Evolutionary conservation across 2,329 filamentous ascomycete species (phyloP).

Genomic region (Xylariomycetidae sp.): DNA sequence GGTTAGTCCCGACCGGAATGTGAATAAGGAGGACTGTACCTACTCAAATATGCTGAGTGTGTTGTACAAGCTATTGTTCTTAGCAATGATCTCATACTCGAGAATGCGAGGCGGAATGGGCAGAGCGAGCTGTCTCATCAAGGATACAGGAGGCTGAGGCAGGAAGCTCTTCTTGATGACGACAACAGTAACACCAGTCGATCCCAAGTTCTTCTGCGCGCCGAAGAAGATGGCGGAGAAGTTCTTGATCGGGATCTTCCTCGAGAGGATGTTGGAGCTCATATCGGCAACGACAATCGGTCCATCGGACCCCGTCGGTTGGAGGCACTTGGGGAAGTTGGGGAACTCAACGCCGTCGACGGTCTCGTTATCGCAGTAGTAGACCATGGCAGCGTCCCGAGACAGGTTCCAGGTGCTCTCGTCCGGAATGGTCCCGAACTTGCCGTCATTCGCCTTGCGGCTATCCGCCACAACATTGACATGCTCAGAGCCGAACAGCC

Average conservation of each 20-base stretch:
- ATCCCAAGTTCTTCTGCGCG: slow-evolving; percentile 90
- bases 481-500: slow-evolving; percentile 69
- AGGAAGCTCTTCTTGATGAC: slow-evolving; percentile 79
- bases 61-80: slow-evolving; percentile 95
- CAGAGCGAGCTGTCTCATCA: slow-evolving; percentile 70
- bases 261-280: slow-evolving; percentile 87
- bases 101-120: slow-evolving; percentile 74
- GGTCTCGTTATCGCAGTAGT: slow-evolving; percentile 92
- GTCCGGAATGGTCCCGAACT: slow-evolving; percentile 78
- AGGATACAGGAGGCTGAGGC: slow-evolving; percentile 57
- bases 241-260: slow-evolving; percentile 69
- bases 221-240: slow-evolving; percentile 86
- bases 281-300: slow-evolving; percentile 86
- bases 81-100: slow-evolving; percentile 76
- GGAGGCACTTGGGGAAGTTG: slow-evolving; percentile 57
- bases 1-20: not conserved
- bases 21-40: slow-evolving; percentile 23
- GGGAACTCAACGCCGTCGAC: slow-evolving; percentile 92
- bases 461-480: slow-evolving; percentile 75
- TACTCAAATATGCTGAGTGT: slow-evolving; percentile 87
- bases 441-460: slow-evolving; percentile 61
- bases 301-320: slow-evolving; percentile 51
- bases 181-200: slow-evolving; percentile 78
- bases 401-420: slow-evolving; percentile 72
- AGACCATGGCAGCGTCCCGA: slow-evolving; percentile 65